These are phyloP conservation scores for Umbellularia californica DNA, from an alignment of 164 flowering plant genomes.

Conservation along the genomic window DNA sequence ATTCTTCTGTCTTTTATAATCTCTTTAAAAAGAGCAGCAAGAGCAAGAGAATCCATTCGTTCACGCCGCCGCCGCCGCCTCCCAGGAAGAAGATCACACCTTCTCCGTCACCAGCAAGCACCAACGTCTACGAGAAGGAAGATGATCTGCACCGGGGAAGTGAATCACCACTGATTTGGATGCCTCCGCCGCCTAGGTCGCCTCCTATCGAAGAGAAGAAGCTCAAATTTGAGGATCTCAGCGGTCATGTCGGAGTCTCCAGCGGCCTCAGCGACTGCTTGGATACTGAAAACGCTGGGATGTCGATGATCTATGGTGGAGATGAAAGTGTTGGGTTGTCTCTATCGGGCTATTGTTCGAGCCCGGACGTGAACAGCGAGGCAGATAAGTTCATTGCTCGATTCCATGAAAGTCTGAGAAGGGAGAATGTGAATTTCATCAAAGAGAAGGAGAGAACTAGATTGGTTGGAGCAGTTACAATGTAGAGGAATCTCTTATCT, in stretches of 20 bases:
- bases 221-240: constrained; percentile 28
- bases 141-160: constrained; percentile 27
- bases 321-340: background rate
- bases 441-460: constrained; percentile 29
- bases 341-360: constrained; percentile 48
- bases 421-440: constrained; percentile 71
- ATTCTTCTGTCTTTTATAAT: constrained; percentile 31
- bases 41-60: constrained; percentile 26
- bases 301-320: background rate
- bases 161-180: constrained; percentile 47
- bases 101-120: constrained; percentile 32
- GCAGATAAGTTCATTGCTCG: constrained; percentile 84
- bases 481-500: background rate
- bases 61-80: constrained; percentile 44
- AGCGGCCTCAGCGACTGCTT: constrained; percentile 56
- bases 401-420: constrained; percentile 55
- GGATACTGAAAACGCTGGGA: constrained; percentile 25
- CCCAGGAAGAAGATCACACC: constrained; percentile 11
- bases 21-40: constrained; percentile 31
- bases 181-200: constrained; percentile 66
- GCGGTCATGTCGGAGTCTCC: constrained; percentile 37
- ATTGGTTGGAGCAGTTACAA: background rate
- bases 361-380: constrained; percentile 75
- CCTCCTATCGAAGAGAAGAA: constrained; percentile 61
- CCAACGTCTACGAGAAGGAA: constrained; percentile 15